These are phyloP conservation scores for Astraeus odoratus DNA, from an alignment of 768 basidiomycete species.

Conservation along the genomic window DNA sequence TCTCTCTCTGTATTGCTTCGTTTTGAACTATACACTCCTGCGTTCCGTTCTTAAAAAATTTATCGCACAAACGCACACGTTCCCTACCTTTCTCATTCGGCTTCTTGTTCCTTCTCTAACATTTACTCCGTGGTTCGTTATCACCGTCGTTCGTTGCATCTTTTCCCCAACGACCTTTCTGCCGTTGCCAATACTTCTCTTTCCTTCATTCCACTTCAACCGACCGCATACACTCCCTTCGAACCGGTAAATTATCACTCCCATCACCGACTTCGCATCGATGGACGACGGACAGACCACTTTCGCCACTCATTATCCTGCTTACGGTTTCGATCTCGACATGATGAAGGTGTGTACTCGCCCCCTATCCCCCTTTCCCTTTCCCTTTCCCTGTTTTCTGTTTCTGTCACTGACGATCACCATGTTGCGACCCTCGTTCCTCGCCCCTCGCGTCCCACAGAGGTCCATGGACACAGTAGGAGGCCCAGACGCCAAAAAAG, in stretches of 20 bases:
- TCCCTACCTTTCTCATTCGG: constrained; percentile 34
- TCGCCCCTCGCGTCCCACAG: constrained; percentile 31
- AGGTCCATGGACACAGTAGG: constrained; percentile 81
- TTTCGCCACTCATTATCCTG: constrained; percentile 61
- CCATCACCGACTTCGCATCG: constrained; percentile 26
- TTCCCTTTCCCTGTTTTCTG: too few relatives aligned
- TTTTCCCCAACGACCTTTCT: constrained; percentile 33
- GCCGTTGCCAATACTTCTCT: constrained; percentile 45
- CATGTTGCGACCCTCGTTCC: constrained; percentile 1
- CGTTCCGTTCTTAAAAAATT: too few relatives aligned
- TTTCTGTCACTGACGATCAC: neutral
- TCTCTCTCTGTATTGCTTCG: too few relatives aligned
- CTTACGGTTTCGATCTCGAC: constrained; percentile 77
- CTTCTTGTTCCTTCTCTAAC: constrained; percentile 49
- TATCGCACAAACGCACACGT: constrained; percentile 34
- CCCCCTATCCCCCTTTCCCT: constrained; percentile 2
- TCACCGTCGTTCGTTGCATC: constrained; percentile 34
- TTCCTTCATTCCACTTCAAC: constrained; percentile 38
- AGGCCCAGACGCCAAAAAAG: constrained; percentile 83
- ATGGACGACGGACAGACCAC: constrained; percentile 75
- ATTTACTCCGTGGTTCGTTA: constrained; percentile 28
- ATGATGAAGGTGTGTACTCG: constrained; percentile 74
- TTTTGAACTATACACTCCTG: too few relatives aligned
- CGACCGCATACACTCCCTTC: constrained; percentile 16
- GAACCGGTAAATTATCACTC: constrained; percentile 17